Conservation (phyloP, 345 rosid species). For the Eucalyptus polybractea region DNA sequence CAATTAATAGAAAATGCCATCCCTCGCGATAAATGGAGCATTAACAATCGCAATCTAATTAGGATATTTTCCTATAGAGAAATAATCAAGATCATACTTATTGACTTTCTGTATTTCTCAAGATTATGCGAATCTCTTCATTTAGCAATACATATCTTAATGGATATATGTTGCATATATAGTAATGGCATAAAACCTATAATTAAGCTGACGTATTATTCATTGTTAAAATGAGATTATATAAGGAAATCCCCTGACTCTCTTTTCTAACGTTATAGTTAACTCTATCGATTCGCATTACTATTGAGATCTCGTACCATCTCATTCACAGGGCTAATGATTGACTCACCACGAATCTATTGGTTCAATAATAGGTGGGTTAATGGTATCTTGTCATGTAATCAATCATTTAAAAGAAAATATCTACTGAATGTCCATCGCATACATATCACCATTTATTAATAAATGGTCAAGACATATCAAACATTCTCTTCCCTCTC, state of each 20-base stretch:
- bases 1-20: neutral
- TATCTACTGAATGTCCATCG: fast-evolving
- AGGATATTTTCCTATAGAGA: too few species aligned
- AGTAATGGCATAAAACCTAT: too few species aligned
- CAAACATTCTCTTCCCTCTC: neutral
- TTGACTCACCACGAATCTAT: neutral
- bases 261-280: too few species aligned
- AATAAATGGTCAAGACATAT: neutral
- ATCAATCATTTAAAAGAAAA: neutral
- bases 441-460: neutral
- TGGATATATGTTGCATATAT: too few species aligned
- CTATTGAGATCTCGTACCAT: fast-evolving
- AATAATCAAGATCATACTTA: too few species aligned
- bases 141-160: too few species aligned
- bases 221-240: too few species aligned
- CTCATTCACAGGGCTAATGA: fast-evolving
- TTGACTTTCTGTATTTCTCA: too few species aligned
- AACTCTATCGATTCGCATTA: neutral
- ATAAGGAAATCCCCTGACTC: fast-evolving
- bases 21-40: neutral
- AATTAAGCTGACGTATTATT: fast-evolving
- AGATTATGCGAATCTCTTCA: too few species aligned
- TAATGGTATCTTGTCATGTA: fast-evolving
- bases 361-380: neutral
- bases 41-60: neutral